Base-by-base conservation (phyloP, 2,329 filamentous ascomycete species). In the Sporothrix phasma region DNA sequence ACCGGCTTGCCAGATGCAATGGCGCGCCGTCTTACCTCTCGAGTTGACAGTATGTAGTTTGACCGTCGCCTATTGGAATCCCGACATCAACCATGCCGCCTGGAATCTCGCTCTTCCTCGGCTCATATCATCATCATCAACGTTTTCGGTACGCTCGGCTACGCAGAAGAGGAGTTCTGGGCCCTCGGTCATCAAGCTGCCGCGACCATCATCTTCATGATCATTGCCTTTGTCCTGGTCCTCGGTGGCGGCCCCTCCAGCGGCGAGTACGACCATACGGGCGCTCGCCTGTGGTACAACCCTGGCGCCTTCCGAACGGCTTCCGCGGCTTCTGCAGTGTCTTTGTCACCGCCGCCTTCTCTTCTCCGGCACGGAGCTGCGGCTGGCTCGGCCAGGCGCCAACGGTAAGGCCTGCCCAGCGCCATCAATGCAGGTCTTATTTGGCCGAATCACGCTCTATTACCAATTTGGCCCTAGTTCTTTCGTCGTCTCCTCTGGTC, bases 381-480 rank as follows among this genome's bases (percentile, higher is more conserved):
- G 88, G 88, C 80, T 91, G 2, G 87, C 88, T 3, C 0, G 88
- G 87, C 6, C 88, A 92, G 74, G 84, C 88, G 0, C 75, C 10
- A 89, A 90, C 71, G 81, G 84, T 64, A 86, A 89, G 71, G 84
- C 87, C 81, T 96, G 1, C 92, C 92, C 0, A 86, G 85, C 1
- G 92, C 92, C 5, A 87, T 93, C 70, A 95, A 94, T n/a, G 77
- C 91, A 95, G 72, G 89, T 83, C 37, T 83, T 83, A 65, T 83
- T n/a, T n/a, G n/a, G 81, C 80, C 79, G 81, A 68, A 83, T 83
- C 66, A 81, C 78, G 0, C 71, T 83, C 3, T 84, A 84, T 68
- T 84, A 84, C 67, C 73, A 84, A 54, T 73, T 83, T 2, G 80
- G 80, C 41, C 75, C 84, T 15, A n/a, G n/a, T 75, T 80, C 61